Conservation (phyloP, 2,329 filamentous ascomycete species). For the Exophiala lecanii-corni region DNA sequence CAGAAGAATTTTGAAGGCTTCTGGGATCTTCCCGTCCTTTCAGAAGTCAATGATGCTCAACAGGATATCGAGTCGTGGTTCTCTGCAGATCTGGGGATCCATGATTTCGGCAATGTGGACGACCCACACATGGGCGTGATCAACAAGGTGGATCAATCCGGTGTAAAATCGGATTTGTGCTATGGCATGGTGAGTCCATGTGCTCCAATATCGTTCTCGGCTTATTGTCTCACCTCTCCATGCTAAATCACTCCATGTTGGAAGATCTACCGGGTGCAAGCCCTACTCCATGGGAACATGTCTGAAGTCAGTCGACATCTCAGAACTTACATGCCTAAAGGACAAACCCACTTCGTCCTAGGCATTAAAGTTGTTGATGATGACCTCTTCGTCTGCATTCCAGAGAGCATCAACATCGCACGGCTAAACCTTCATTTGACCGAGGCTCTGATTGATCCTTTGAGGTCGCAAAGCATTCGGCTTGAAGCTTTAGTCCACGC, state of each 20-base stretch:
- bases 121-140: neutral
- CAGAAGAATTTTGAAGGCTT: too few species aligned
- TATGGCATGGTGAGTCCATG: slow-evolving; percentile 19
- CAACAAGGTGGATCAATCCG: too few species aligned
- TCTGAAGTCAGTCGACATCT: slow-evolving; percentile 3
- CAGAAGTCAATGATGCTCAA: slow-evolving; percentile 1
- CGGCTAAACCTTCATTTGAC: slow-evolving; percentile 8
- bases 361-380: neutral
- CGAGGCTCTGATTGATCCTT: slow-evolving; percentile 1
- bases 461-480: slow-evolving; percentile 2
- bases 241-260: too few species aligned
- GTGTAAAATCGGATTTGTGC: too few species aligned
- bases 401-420: slow-evolving; percentile 7
- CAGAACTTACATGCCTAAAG: neutral
- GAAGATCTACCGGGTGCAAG: slow-evolving; percentile 13
- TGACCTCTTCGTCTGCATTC: slow-evolving; percentile 4
- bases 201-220: neutral
- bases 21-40: neutral
- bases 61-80: slow-evolving; percentile 7
- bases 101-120: neutral
- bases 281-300: slow-evolving; percentile 12
- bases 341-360: slow-evolving; percentile 7
- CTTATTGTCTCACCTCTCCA: neutral
- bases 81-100: neutral
- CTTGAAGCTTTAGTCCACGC: slow-evolving; percentile 9